Conservation (phyloP, 2,329 filamentous ascomycete genomes). For the Delphinella strobiligena region DNA sequence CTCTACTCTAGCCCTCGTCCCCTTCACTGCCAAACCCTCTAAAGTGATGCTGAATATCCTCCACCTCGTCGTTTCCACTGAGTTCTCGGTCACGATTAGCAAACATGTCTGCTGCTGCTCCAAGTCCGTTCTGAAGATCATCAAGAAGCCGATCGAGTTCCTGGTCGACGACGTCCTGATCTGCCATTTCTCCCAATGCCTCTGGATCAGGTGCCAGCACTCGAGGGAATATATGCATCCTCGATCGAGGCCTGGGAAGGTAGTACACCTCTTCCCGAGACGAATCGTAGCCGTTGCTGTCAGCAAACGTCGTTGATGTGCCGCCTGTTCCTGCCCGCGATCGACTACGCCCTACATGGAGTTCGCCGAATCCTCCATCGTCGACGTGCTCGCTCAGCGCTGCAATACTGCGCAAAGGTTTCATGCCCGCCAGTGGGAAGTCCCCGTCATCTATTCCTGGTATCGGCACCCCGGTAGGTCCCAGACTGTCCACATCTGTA, state of each 20-base stretch:
- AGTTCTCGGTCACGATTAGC: constrained; percentile 4
- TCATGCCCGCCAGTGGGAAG: constrained; percentile 4
- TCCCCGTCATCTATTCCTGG: constrained; percentile 5
- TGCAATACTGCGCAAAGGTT: constrained; percentile 2
- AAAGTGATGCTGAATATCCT: constrained; percentile 2
- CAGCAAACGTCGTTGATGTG: constrained; percentile 4
- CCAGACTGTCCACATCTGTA: constrained; percentile 1
- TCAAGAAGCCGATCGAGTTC: constrained; percentile 20
- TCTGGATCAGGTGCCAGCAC: constrained; percentile 18
- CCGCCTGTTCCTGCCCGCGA: constrained; percentile 4
- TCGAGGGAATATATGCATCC: constrained; percentile 14
- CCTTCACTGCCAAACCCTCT: constrained; percentile 5
- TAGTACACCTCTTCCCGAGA: constrained; percentile 10
- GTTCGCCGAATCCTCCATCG: constrained; percentile 4
- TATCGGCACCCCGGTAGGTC: neutral
- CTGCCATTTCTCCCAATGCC: constrained; percentile 18
- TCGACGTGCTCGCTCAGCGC: constrained; percentile 3
- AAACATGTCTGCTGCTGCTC: constrained; percentile 5
- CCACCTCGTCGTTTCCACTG: neutral
- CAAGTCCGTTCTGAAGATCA: constrained; percentile 12
- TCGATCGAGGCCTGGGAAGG: constrained; percentile 14
- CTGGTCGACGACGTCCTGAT: constrained; percentile 15
- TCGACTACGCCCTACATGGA: constrained; percentile 2
- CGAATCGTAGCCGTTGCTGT: constrained; percentile 3
- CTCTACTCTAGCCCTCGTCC: neutral